Evolutionary conservation across 192 early-diverging fungal species (phyloP).

Genomic region (Chytriomyces sp.): DNA sequence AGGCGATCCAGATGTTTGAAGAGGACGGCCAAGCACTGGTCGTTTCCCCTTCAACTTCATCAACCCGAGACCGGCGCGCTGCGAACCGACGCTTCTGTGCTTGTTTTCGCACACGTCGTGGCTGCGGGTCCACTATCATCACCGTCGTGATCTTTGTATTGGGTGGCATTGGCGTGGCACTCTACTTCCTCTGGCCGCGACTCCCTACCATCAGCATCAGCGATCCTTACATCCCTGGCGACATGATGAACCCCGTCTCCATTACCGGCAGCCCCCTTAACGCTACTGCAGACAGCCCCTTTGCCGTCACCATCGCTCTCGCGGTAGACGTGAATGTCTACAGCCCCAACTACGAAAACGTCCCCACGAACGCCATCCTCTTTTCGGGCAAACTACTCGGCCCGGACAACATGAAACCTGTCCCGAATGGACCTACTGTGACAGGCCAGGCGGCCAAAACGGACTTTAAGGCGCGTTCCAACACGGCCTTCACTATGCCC

Average conservation of each 20-base stretch:
- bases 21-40: no score
- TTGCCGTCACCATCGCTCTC: slow-evolving; percentile 1
- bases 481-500: neutral
- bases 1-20: no score
- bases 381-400: neutral
- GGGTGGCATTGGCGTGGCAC: slow-evolving; percentile 1
- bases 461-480: neutral
- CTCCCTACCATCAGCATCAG: slow-evolving; percentile 3
- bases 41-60: no score
- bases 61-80: no score
- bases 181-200: slow-evolving; percentile 17
- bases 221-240: slow-evolving; percentile 9
- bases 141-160: neutral
- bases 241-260: neutral
- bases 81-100: no score
- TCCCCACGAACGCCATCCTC: neutral
- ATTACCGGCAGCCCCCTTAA: neutral
- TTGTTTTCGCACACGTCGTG: slow-evolving; percentile 12
- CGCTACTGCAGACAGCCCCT: neutral
- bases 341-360: neutral
- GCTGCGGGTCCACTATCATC: slow-evolving; percentile 9
- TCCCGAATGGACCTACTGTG: neutral
- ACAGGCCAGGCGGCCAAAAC: neutral
- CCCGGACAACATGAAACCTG: neutral
- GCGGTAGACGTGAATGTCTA: slow-evolving; percentile 6